Percentiles rank a stretch among this genome's conserved stretches.
Evolutionary conservation across 2,329 filamentous ascomycete species (phyloP).

Genomic region (Pseudogymnoascus sp.): DNA sequence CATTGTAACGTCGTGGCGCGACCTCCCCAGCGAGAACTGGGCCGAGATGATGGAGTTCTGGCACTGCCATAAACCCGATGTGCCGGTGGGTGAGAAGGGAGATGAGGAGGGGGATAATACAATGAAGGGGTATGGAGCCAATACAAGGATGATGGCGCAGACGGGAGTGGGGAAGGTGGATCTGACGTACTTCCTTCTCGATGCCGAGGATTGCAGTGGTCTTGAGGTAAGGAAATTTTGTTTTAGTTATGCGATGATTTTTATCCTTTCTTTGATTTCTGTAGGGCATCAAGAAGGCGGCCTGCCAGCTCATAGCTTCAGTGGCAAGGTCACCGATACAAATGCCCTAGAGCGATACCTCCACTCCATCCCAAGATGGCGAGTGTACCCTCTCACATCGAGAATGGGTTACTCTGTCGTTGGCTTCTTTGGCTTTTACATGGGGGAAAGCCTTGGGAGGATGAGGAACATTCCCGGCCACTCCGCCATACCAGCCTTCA

Average conservation of each 20-base stretch:
- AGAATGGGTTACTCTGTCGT: slow-evolving; percentile 35
- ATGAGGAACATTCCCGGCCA: slow-evolving; percentile 38
- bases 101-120: slow-evolving; percentile 33
- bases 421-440: slow-evolving; percentile 24
- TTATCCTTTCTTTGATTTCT: slow-evolving; percentile 14
- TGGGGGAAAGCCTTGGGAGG: slow-evolving; percentile 40
- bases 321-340: slow-evolving; percentile 62
- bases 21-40: slow-evolving; percentile 94
- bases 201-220: slow-evolving; percentile 54
- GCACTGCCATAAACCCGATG: slow-evolving; percentile 93
- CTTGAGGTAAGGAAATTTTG: slow-evolving; percentile 33
- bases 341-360: slow-evolving; percentile 51
- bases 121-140: slow-evolving; percentile 75
- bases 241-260: not conserved
- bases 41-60: slow-evolving; percentile 99
- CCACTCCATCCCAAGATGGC: slow-evolving; percentile 22
- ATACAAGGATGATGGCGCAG: slow-evolving; percentile 62
- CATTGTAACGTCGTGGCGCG: slow-evolving; percentile 63
- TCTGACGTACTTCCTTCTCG: slow-evolving; percentile 66
- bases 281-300: slow-evolving; percentile 57
- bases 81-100: slow-evolving; percentile 33
- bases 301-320: slow-evolving; percentile 40
- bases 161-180: slow-evolving; percentile 71
- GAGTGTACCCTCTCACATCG: slow-evolving; percentile 32
- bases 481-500: slow-evolving; percentile 18